Evolutionary conservation across 805 yeast species (phyloP).

Genomic region (Barnettozyma vustinii): DNA sequence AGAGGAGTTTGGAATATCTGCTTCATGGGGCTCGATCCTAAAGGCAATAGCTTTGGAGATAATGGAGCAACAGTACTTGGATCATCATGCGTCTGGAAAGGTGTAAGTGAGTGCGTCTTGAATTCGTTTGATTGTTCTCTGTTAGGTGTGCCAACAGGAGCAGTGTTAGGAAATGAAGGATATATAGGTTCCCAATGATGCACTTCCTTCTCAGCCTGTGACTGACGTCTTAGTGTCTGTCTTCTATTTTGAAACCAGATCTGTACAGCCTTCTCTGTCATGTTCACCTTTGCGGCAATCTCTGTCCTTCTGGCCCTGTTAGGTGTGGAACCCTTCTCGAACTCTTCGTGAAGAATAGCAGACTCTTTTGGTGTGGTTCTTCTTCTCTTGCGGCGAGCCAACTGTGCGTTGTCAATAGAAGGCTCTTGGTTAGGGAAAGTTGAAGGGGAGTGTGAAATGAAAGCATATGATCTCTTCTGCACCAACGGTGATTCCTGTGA

Average conservation of each 20-base stretch:
- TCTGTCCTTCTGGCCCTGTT: slow-evolving; percentile 67
- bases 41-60: neutral
- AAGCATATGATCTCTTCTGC: slow-evolving; percentile 56
- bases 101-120: slow-evolving; percentile 5
- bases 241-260: slow-evolving; percentile 98
- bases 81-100: neutral
- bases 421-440: slow-evolving; percentile 84
- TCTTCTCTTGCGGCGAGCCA: slow-evolving; percentile 91
- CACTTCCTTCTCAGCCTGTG: slow-evolving; percentile 25
- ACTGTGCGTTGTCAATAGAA: slow-evolving; percentile 79
- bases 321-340: slow-evolving; percentile 74
- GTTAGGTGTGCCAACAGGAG: slow-evolving; percentile 6
- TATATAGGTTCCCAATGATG: slow-evolving; percentile 25
- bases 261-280: slow-evolving; percentile 98
- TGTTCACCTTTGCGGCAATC: slow-evolving; percentile 75
- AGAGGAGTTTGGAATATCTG: slow-evolving; percentile 16
- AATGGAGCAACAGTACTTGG: neutral
- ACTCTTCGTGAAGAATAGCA: slow-evolving; percentile 74
- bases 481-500: slow-evolving; percentile 18
- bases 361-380: slow-evolving; percentile 90
- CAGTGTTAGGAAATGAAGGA: neutral
- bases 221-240: slow-evolving; percentile 65
- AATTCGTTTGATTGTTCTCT: slow-evolving; percentile 6
- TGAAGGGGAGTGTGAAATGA: slow-evolving; percentile 88
- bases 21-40: neutral